A percentile compares a stretch with the other conserved stretches of the same genome.
These are phyloP conservation scores for Aspergillus viridinutans DNA, from an alignment of 2,329 filamentous ascomycete species.

Conservation along the genomic window DNA sequence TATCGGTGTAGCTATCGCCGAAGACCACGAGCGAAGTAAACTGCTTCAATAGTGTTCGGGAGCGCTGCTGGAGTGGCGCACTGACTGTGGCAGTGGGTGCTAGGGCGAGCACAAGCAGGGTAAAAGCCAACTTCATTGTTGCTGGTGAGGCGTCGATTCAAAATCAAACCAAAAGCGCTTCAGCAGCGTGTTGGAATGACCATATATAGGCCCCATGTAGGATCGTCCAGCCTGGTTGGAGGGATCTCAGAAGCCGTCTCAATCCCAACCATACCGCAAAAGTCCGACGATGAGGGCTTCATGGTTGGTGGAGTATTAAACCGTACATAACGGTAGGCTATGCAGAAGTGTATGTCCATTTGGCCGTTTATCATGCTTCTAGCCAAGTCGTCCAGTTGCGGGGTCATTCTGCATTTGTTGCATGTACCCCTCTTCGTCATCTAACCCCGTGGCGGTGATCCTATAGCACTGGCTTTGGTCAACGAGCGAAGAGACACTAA, in stretches of 20 bases:
- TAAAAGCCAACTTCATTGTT: background rate
- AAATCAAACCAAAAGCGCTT: background rate
- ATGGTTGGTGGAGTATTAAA: background rate
- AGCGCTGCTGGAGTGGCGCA: background rate
- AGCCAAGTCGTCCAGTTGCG: background rate
- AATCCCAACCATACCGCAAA: background rate
- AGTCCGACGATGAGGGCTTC: background rate
- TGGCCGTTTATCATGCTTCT: too few species aligned
- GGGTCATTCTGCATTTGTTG: background rate
- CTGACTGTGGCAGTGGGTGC: background rate
- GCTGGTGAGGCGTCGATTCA: background rate
- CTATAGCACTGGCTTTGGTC: too few species aligned
- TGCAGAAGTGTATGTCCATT: too few species aligned
- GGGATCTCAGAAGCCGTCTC: background rate
- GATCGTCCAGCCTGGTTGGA: background rate
- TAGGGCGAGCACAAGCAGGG: background rate
- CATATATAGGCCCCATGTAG: background rate
- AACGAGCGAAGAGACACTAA: too few species aligned
- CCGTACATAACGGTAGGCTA: too few species aligned
- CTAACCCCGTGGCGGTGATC: background rate
- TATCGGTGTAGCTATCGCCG: constrained; percentile 74
- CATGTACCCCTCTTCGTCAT: background rate
- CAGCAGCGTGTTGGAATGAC: background rate
- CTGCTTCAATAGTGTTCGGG: constrained; percentile 15
- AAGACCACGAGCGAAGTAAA: constrained; percentile 66